Base-by-base conservation (phyloP, 1,284 basidiomycete species). In the Mycosarcoma mackinlayi region DNA sequence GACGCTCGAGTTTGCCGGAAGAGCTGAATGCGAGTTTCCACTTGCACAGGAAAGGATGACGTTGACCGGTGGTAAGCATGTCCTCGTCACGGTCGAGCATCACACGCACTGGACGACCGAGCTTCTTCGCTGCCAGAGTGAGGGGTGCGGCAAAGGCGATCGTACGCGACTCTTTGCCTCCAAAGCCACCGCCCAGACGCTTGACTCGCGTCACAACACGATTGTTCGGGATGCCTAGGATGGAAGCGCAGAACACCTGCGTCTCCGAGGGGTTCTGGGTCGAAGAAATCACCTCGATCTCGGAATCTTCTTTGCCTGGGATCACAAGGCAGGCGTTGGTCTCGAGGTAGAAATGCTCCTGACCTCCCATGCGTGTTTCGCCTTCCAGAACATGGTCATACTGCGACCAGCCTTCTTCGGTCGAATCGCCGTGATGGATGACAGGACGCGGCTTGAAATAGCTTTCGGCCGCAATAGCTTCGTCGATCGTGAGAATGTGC, bases 61-160 rank as follows among this genome's bases (percentile, higher is more conserved):
- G 75, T 53, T 84, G 83, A 28, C 83, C 83, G 3, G 75, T 76
- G 13, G 73, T 78, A 34, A 76, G 70, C 73, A 84, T 84, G 55
- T 84, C 83, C 45, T 80, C 82, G 64, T 83, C 78, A 11, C 83
- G 76, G 38, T 84, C 83, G 35, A 84, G 72, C 77, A 80, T 79
- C 49, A 77, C 77, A 18, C 83, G 75, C 4, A 84, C 78, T 0
- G 83, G 81, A 30, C 80, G 67, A 9, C 77, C 74, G 8, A 67
- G 47, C 54, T 83, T 82, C 41, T 76, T 69, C 6, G 83, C 83
- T 1, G 81, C 81, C 11, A 84, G 13, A 52, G 73, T 35, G 60
- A 82, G n/a, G 49, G 69, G 47, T 73, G 67, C 70, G 4, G 76
- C 63, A 33, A 74, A 66, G 11, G 71, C 58, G 18, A 74, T 66